Conservation (phyloP, 2,329 filamentous ascomycete species). For the Epichloe amarillans region DNA sequence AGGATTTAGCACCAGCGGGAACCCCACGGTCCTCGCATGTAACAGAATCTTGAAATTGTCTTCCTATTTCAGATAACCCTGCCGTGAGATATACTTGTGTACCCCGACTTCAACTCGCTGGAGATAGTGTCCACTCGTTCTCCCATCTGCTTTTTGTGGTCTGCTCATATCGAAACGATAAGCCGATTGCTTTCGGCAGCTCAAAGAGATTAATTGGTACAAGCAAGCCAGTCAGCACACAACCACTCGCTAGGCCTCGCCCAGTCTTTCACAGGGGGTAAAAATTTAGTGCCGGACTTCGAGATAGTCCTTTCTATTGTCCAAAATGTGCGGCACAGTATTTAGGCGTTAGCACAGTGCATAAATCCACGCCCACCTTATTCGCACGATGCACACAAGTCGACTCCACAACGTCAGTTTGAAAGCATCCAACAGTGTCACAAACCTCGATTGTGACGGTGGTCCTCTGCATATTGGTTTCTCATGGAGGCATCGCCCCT, state of each 20-base stretch:
- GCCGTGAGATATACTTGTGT: too few relatives aligned
- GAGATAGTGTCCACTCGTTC: not conserved
- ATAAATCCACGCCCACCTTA: not conserved
- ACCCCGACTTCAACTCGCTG: not conserved
- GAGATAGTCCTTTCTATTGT: too few relatives aligned
- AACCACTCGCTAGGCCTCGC: too few relatives aligned
- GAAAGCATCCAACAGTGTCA: not conserved
- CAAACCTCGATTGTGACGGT: not conserved
- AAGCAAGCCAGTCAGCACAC: too few relatives aligned
- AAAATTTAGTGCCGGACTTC: too few relatives aligned
- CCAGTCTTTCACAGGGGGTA: too few relatives aligned
- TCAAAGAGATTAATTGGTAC: too few relatives aligned
- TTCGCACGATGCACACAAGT: not conserved
- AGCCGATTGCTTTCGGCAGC: too few relatives aligned
- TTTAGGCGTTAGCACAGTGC: not conserved
- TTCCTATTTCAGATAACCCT: not conserved
- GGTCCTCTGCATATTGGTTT: constrained; percentile 2
- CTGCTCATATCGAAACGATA: too few relatives aligned
- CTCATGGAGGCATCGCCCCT: constrained; percentile 81
- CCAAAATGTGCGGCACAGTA: too few relatives aligned
- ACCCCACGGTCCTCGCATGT: not conserved
- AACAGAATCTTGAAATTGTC: not conserved
- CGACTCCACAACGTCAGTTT: not conserved
- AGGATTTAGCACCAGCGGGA: not conserved
- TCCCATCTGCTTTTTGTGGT: not conserved